phyloP scores from a whole-genome alignment of 306 rosid genomes.

The Quercus ilex region DNA sequence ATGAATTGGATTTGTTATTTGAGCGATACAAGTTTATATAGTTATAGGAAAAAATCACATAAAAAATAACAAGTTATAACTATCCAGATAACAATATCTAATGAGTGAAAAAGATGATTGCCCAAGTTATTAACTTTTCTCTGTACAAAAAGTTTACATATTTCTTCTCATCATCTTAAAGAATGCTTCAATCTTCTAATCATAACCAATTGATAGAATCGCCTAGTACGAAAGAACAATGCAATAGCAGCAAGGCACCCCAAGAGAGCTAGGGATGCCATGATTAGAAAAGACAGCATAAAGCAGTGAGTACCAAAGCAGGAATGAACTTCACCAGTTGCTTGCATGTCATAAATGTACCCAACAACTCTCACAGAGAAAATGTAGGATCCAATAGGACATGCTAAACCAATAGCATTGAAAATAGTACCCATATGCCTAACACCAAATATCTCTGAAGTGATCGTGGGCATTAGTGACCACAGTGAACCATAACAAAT shows the following conservation, averaged over 20 bases:
- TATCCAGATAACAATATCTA: no score
- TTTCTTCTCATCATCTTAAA: neutral
- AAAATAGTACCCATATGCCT: slow-evolving; percentile 88
- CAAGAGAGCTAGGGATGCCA: slow-evolving; percentile 57
- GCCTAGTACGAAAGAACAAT: slow-evolving; percentile 63
- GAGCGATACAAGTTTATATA: no score
- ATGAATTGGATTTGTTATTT: no score
- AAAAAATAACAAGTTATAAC: no score
- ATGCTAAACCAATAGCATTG: slow-evolving; percentile 77
- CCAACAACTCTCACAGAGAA: slow-evolving; percentile 58
- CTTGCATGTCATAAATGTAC: slow-evolving; percentile 41
- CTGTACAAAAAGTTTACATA: no score
- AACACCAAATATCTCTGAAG: slow-evolving; percentile 87
- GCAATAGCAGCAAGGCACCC: slow-evolving; percentile 58
- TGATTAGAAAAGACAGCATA: slow-evolving; percentile 62
- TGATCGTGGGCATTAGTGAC: slow-evolving; percentile 91
- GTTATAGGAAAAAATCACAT: no score
- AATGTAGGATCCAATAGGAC: slow-evolving; percentile 87
- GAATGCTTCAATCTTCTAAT: slow-evolving; percentile 38
- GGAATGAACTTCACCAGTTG: slow-evolving; percentile 27
- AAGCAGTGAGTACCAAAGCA: slow-evolving; percentile 79
- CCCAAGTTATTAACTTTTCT: no score
- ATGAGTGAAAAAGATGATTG: no score
- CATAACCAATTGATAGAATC: slow-evolving; percentile 42
- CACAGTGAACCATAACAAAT: slow-evolving; percentile 87